Evolutionary conservation across 208 protist genomes (phyloP), one percentile per base, ranked within the genome.

Genomic region (Vickermania ingenoplastis): DNA sequence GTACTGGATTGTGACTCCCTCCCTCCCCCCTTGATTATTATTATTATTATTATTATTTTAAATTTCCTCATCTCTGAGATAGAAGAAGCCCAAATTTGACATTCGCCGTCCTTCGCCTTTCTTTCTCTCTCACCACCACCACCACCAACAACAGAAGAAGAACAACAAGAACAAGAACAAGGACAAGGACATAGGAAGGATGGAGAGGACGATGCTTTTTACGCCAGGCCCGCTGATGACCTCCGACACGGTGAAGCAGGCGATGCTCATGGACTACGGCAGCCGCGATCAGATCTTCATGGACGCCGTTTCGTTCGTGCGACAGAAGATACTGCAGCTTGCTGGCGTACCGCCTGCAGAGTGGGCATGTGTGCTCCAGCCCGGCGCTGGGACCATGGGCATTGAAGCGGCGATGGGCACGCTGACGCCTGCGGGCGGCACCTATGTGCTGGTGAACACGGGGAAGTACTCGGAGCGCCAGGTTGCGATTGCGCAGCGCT

Each of bases 391-490:
- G 25, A 83, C 85, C 1, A 94, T 94, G 81, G 86, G 79, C 25
- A 70, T 96, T 22, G 89, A 96, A 59, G 75, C 75, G 11, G 77
- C 88, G 51, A 81, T 92, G 41, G 72, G 69, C 1, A 90, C 86
- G n/a, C 56, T 79, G 26, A 66, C 87, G 41, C 86, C 86, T 3
- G 62, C 25, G 0, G 67, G 70, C 2, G 79, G 84, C 53, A 86
- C 86, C 65, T 89, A 82, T 27, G 64, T 96, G 29, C 71, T 96
- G 29, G 66, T 94, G 41, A 81, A 82, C 51, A 89, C 86, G 4
- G 86, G 89, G 13, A 81, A 86, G 65, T 96, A 96, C 77, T 81
- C 81, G 31, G 83, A 92, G 49, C 78, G 89, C 41, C 89, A 94
- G 52, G 69, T 29, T 0, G 54, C 59, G 5, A 88, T 93, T 28